Evolutionary conservation across 2,329 filamentous ascomycete species (phyloP), one percentile per base, ranked within the genome.

Genomic region (Apiospora malaysiana): DNA sequence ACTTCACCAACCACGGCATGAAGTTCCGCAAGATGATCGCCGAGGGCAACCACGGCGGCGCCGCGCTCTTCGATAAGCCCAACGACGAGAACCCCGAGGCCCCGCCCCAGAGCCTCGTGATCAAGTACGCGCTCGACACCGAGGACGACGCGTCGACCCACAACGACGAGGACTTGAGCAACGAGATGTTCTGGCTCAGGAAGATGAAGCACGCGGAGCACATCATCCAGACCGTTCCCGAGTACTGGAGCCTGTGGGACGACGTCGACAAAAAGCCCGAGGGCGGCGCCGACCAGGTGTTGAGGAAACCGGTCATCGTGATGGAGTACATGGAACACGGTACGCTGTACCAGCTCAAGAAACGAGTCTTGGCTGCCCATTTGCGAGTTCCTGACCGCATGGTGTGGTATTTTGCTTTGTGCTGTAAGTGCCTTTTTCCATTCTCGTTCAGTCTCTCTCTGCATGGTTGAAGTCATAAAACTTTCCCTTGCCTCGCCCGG

Each of bases 81-180:
- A 18, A 21, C 0, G 32, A 10, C 0, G 27, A 9, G 51, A 16
- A 12, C 18, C 18, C 9, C 8, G 32, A 40, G n/a, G 5, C 9
- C 5, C 49, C 32, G 49, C 9, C n/a, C 32, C 40, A 63, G 56
- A 63, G 18, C 32, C 18, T 63, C 8, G 27, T 63, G 56, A 32
- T 63, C 32, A 63, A 63, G 56, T 63, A 63, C 56, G 56, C 56
- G 56, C 56, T 63, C 56, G 56, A 63, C 32, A 63, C 56, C 2
- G 32, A 10, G 32, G 32, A 40, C 8, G 56, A 63, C 56, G 56
- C 56, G 27, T 40, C 32, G 8, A 63, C 18, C 56, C n/a, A 63
- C 32, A 63, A 63, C 56, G 56, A 63, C 32, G 32, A 12, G 1
- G 56, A 63, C 32, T 9, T 63, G 7, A 6, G 9, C 16, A 63